Base-by-base conservation (phyloP, 352 stramenopile species). In the Globisporangium megalacanthum region DNA sequence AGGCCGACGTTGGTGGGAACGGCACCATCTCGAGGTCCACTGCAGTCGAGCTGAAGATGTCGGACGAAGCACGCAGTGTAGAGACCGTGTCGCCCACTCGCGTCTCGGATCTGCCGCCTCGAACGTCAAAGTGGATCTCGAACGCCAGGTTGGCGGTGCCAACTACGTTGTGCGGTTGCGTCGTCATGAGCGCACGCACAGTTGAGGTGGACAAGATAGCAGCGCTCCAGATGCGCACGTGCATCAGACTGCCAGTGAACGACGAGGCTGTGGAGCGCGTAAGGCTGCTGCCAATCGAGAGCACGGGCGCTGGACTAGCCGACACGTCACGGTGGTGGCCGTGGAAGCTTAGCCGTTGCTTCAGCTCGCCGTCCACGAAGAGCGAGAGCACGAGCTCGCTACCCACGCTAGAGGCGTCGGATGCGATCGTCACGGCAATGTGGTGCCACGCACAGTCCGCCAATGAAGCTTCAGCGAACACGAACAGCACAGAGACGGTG, bases 221-320 rank as follows among this genome's bases (percentile, higher is more conserved):
- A 1, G 41, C 15, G 7, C 29, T 19, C 56, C 56, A 62, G 4
- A 62, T 35, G 0, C 56, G 49, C 15, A 55, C 29, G 33, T 62
- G 37, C 36, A 62, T 37, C 17, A 62, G 29, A 22, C 48, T 50
- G 17, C 56, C 56, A 22, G 42, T 17, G 33, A 62, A 56, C 4
- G 45, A 45, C 15, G 55, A 42, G n/a, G 47, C 35, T 14, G 17
- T 41, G 0, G 68, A 58, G 1, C 58, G 70, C 14, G 56, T 68
- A 10, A 79, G 39, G 44, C 62, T 70, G 29, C 60, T 67, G 6
- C 68, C 70, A 10, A 79, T 41, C 19, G 68, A 60, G 10, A 79
- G 52, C 17, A 79, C 52, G 61, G 6, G 49, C 52, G 1, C 42
- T 17, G 31, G 45, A 39, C 14, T 3, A 20, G 22, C 4, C 14